These are phyloP conservation scores for Blastobotrys indianensis DNA, from an alignment of 1,139 yeast species.

Conservation along the genomic window DNA sequence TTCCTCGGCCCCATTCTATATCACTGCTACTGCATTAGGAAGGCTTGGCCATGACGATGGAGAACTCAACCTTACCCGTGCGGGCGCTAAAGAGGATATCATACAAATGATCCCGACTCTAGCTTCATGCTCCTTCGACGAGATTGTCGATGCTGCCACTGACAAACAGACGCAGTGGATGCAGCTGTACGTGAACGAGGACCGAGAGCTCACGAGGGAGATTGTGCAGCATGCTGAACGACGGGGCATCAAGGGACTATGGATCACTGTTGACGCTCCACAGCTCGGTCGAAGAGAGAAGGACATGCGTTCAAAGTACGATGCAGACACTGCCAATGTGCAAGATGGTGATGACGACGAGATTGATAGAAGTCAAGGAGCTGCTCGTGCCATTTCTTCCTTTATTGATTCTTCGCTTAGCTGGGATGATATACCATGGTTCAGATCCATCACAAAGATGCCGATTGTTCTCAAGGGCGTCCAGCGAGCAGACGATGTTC, in stretches of 20 bases:
- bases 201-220: constrained; percentile 53
- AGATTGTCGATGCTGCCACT: constrained; percentile 45
- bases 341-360: constrained; percentile 36
- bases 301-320: constrained; percentile 55
- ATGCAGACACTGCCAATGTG: constrained; percentile 51
- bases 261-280: constrained; percentile 92
- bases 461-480: constrained; percentile 68
- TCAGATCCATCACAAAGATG: constrained; percentile 50
- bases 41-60: constrained; percentile 53
- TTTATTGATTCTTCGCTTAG: constrained; percentile 77
- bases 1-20: constrained; percentile 46
- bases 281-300: constrained; percentile 86
- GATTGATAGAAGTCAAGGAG: constrained; percentile 70
- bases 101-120: constrained; percentile 55
- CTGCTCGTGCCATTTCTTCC: constrained; percentile 77
- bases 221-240: constrained; percentile 67
- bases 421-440: constrained; percentile 62
- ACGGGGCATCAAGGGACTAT: constrained; percentile 71
- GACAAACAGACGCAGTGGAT: constrained; percentile 73
- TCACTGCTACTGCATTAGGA: constrained; percentile 55
- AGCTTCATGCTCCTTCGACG: constrained; percentile 52
- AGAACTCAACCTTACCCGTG: constrained; percentile 46
- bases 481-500: constrained; percentile 62
- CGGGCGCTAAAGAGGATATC: constrained; percentile 42
- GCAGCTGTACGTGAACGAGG: constrained; percentile 79